Percentiles rank a stretch among this genome's conserved stretches.
Evolutionary conservation across 352 stramenopile genomes (phyloP).

Genomic region (Blastocystis sp.): DNA sequence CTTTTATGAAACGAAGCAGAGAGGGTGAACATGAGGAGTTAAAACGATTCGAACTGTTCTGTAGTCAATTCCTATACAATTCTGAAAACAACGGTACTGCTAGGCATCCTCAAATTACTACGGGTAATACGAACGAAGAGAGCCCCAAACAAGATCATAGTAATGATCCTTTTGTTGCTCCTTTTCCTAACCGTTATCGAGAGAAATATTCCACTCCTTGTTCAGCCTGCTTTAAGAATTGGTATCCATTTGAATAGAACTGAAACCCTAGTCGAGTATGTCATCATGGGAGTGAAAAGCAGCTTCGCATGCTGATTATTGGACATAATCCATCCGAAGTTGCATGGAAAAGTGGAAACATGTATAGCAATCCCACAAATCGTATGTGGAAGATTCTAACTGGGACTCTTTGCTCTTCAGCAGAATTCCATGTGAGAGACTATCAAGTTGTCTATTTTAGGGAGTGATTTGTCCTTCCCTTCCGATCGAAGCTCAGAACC

Average conservation of each 20-base stretch:
- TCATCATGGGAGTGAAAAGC: slow-evolving; percentile 70
- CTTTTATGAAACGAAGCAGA: slow-evolving; percentile 7
- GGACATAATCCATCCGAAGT: slow-evolving; percentile 81
- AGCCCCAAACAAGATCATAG: not conserved
- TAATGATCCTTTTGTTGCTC: slow-evolving; percentile 63
- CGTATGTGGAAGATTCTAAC: slow-evolving; percentile 79
- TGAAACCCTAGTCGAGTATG: slow-evolving; percentile 66
- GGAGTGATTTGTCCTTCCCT: slow-evolving; percentile 20
- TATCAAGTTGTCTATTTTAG: not conserved
- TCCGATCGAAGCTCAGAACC: slow-evolving; percentile 42
- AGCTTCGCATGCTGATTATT: slow-evolving; percentile 76
- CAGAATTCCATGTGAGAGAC: not conserved
- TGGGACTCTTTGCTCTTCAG: slow-evolving; percentile 63
- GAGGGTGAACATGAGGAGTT: not conserved
- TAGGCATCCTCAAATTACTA: not conserved
- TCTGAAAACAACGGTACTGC: not conserved
- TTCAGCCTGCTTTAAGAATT: slow-evolving; percentile 46
- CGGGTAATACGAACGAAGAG: not conserved
- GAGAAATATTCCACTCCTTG: slow-evolving; percentile 62
- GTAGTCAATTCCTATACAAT: slow-evolving; percentile 9
- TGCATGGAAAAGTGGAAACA: slow-evolving; percentile 73
- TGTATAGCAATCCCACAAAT: slow-evolving; percentile 77
- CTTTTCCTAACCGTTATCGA: slow-evolving; percentile 61
- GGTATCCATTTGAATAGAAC: not conserved
- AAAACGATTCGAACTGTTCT: not conserved